Base-by-base conservation (phyloP, 768 basidiomycete species). In the Lanmaoa rubissima region DNA sequence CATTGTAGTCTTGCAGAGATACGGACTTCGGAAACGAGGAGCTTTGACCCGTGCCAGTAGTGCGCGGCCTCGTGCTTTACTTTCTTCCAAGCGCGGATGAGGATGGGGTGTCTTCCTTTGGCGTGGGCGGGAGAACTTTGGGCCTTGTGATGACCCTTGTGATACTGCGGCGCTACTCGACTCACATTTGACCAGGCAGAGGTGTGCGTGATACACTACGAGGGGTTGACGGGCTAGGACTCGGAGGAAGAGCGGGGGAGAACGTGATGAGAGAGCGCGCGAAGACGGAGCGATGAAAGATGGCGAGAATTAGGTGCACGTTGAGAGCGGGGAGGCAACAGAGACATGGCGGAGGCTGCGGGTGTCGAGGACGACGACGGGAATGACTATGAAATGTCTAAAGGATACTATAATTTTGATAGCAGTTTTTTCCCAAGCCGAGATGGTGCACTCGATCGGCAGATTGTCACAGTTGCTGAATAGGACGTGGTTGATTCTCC, bases 11-110 rank as follows among this genome's bases (percentile, higher is more conserved):
- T 80, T 4, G 81, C 76, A 24, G 92, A 93, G 60, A 98, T 98
- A 61, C 90, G 85, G 52, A 97, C 90, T 76, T 98, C 97, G 26
- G 93, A 91, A 16, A 92, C 94, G 47, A 99, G 80, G 5, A 99
- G 84, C 69, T 97, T 97, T 1, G 92, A 82, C 12, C 97, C 96
- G 60, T 94, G 88, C 95, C 95, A 98, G 72, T 98, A 99, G 72
- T 99, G 96, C 56, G 84, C 82, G 0, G 88, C 94, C 73, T 98
- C 97, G 65, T 98, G 92, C 76, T 98, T 99, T 59, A 98, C 86
- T 64, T 86, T 90, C 63, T 88, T 89, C 96, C 96, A 98, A 8
- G 82, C 82, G 38, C 94, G 79, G 11, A 82, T 78, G 40, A 76
- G 55, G 4, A 91, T 69, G 1, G 80, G 79, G 0, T 69, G 42